Evolutionary conservation across 2,329 filamentous ascomycete species (phyloP), one percentile per base, ranked within the genome.

Genomic region (Parastagonospora nodorum): DNA sequence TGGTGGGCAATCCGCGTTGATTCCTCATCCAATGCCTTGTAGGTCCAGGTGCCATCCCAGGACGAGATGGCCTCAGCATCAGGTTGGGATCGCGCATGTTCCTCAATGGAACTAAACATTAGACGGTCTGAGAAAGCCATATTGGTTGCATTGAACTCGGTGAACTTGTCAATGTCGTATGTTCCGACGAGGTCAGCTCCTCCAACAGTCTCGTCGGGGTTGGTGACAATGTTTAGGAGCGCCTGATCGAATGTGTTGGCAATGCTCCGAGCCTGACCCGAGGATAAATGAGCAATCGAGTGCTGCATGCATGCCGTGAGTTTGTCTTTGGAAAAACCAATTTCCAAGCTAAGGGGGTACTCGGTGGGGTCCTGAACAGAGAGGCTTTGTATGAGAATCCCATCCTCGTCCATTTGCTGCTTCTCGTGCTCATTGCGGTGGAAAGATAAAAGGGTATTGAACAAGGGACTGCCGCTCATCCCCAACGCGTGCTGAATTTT

Each of bases 381-480:
- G 14, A 52, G 50, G 3, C 42, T 40, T 40, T 57, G 48, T 2
- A 60, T 42, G 12, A 42, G 45, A 35, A 57, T 55, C 30, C 46
- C 51, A 1, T 49, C 51, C 19, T 53, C 48, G 10, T 32, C 47
- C 5, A 49, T 32, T n/a, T 42, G 19, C 37, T 56, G 50, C 16
- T 45, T 39, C 11, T 53, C 51, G 1, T 41, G 45, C 29, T 55
- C 48, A n/a, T n/a, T n/a, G 37, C 46, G 57, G 15, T 58, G 55
- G 48, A 61, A 51, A 4, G 70, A 59, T 73, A 78, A 11, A 74
- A 77, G 73, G 7, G 75, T 77, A 43, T 79, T 78, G 61, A 78
- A 77, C 27, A 79, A 59, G 2, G 74, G 60, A 38, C 51, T 45
- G 30, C 56, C 49, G n/a, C 48, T 51, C 16, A 63, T 27, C 12